phyloP scores from a whole-genome alignment of 208 protist genomes.

The Wallacemonas sp. region DNA sequence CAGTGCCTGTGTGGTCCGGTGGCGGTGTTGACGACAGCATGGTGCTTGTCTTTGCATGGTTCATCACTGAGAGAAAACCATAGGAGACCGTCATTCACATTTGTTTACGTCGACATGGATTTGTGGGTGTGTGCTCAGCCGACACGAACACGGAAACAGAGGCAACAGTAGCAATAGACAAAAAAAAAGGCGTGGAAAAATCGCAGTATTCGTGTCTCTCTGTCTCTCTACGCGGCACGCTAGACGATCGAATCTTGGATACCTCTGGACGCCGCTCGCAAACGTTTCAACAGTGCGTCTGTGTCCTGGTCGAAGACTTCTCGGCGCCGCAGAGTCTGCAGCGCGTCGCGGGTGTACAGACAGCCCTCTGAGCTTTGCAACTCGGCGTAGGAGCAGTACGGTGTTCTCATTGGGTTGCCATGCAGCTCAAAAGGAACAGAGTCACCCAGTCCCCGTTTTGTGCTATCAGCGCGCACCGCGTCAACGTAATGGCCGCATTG shows the following conservation, averaged over 20 bases:
- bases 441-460: neutral
- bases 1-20: no score
- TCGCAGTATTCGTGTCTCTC: neutral
- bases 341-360: constrained; percentile 23
- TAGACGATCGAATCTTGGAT: constrained; percentile 46
- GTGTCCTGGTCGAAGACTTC: constrained; percentile 49
- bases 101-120: no score
- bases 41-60: no score
- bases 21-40: no score
- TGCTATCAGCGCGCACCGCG: neutral
- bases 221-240: neutral
- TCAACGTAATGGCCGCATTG: constrained; percentile 11
- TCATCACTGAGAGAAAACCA: no score
- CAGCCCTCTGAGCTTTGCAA: constrained; percentile 18
- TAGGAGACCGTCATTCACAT: no score
- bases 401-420: constrained; percentile 17
- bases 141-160: no score
- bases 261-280: constrained; percentile 37
- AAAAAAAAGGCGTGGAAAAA: no score
- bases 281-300: constrained; percentile 35
- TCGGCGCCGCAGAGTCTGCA: constrained; percentile 24
- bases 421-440: neutral
- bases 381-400: constrained; percentile 25
- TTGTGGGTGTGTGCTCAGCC: no score
- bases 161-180: no score